Base-by-base conservation (phyloP, 345 rosid species). In the Cardamine resedifolia region DNA sequence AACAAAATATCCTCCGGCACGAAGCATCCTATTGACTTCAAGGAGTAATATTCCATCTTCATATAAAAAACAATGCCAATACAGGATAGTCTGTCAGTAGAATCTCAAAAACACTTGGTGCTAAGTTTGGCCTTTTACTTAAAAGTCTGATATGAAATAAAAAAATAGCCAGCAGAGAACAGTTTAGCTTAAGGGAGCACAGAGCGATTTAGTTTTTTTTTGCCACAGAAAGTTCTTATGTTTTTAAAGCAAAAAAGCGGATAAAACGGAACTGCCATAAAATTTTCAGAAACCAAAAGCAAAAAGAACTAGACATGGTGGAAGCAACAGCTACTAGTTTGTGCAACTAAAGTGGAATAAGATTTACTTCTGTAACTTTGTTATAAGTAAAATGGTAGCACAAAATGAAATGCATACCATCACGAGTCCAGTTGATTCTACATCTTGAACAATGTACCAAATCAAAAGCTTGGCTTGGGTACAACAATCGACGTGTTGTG, bases 361-460 rank as follows among this genome's bases (percentile, higher is more conserved):
- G n/a, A 27, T 20, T 47, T 48, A 18, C 15, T 48, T 16, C 12
- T 24, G 39, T 10, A 33, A 8, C 11, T 70, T 56, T 15, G 23
- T 44, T n/a, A 39, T 3, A 27, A 49, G 41, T 77, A 73, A 39
- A 63, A 28, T 31, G 12, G 6, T 55, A 15, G 51, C 20, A 51
- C 39, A 60, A 58, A 58, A 52, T 63, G 6, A 68, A 27, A 18
- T 50, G 56, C 79, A 63, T 90, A 95, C 99, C 97, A 72, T 88
- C 99, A 62, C 94, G 96, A 83, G 97, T 90, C 99, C 99, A 95
- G 65, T 95, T 92, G 79, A 95, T 90, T 85, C 97, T 87, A 78
- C 99, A 95, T 82, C 98, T 84, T 64, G 99, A 95, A 82, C 98
- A 92, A 81, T 95, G 99, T 47, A 95, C 85, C 79, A 92, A 64